Evolutionary conservation across 768 basidiomycete genomes (phyloP).

Genomic region (Tylopilus sp.): DNA sequence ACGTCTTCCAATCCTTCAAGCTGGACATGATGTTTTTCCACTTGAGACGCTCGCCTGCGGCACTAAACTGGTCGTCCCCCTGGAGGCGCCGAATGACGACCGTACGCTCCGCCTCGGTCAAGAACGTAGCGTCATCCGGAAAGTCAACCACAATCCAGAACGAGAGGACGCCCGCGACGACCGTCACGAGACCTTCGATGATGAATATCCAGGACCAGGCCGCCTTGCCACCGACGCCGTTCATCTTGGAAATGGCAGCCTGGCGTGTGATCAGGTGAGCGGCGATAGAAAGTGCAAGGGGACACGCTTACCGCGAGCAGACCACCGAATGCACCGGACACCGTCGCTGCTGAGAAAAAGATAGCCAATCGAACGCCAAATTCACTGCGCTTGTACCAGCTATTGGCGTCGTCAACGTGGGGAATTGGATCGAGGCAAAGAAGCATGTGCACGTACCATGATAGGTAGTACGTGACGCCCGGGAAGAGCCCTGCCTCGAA

Average conservation of each 20-base stretch:
- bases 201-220: slow-evolving; percentile 77
- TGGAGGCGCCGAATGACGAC: slow-evolving; percentile 41
- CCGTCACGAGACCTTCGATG: slow-evolving; percentile 63
- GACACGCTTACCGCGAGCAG: slow-evolving; percentile 55
- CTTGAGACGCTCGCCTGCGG: slow-evolving; percentile 60
- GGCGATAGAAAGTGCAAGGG: not conserved
- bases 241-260: slow-evolving; percentile 69
- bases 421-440: not conserved
- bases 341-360: slow-evolving; percentile 76
- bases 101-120: slow-evolving; percentile 66
- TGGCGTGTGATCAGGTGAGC: slow-evolving; percentile 20
- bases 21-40: slow-evolving; percentile 58
- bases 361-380: slow-evolving; percentile 63
- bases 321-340: slow-evolving; percentile 81
- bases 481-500: slow-evolving; percentile 52
- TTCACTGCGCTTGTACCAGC: slow-evolving; percentile 69
- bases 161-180: slow-evolving; percentile 60
- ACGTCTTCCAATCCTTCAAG: slow-evolving; percentile 72
- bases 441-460: slow-evolving; percentile 45
- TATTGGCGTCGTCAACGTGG: slow-evolving; percentile 40
- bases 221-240: slow-evolving; percentile 63
- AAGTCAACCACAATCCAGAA: slow-evolving; percentile 84
- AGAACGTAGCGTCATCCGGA: slow-evolving; percentile 76
- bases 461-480: slow-evolving; percentile 67
- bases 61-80: slow-evolving; percentile 29